A percentile compares a stretch with the other conserved stretches of the same genome.
These are phyloP conservation scores for Periconia sp. DNA, from an alignment of 2,329 filamentous ascomycete species.

Conservation along the genomic window DNA sequence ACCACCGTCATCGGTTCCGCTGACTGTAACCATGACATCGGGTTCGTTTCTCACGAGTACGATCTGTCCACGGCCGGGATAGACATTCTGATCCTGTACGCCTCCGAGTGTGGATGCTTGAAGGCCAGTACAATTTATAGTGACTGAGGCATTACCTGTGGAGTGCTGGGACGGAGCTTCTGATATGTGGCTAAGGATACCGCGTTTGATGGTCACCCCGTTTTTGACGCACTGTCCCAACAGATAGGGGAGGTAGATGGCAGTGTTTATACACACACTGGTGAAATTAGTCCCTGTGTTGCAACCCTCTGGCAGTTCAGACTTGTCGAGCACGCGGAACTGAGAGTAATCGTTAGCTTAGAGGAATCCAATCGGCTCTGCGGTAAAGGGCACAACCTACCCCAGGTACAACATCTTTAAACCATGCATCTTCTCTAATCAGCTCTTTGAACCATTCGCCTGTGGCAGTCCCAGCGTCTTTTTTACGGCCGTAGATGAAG, in stretches of 20 bases:
- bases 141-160: constrained; percentile 62
- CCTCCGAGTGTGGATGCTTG: constrained; percentile 75
- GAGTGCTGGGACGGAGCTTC: constrained; percentile 67
- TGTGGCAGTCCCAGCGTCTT: constrained; percentile 59
- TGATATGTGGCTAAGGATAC: constrained; percentile 63
- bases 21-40: constrained; percentile 68
- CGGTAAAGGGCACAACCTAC: constrained; percentile 39
- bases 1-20: constrained; percentile 71
- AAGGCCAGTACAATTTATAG: constrained; percentile 86
- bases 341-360: constrained; percentile 25
- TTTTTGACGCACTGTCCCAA: constrained; percentile 75
- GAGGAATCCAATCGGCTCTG: not conserved
- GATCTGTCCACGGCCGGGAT: constrained; percentile 79
- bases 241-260: constrained; percentile 85
- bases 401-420: constrained; percentile 69
- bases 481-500: constrained; percentile 63
- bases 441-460: constrained; percentile 68
- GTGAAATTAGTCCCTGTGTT: constrained; percentile 76
- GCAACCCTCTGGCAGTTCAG: constrained; percentile 61
- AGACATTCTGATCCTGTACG: constrained; percentile 72
- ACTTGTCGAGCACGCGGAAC: constrained; percentile 63
- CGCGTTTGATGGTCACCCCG: constrained; percentile 61
- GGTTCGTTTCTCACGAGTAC: constrained; percentile 81
- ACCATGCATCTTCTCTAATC: constrained; percentile 71
- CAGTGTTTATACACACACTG: constrained; percentile 88